These are phyloP conservation scores for Hemisphaericaspora xylofermentans DNA, from an alignment of 1,139 yeast species.

Conservation along the genomic window DNA sequence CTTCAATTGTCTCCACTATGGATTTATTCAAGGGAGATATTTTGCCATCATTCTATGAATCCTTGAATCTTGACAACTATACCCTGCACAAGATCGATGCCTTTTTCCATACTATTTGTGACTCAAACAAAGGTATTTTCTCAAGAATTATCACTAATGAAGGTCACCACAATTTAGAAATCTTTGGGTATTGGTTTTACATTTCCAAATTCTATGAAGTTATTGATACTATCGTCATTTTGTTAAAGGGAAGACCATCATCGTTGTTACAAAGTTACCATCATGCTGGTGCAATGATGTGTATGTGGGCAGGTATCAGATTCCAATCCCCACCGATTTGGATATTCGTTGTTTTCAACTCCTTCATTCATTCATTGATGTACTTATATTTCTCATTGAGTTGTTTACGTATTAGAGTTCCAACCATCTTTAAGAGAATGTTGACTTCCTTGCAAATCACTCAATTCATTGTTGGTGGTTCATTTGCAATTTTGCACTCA, in stretches of 20 bases:
- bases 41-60: constrained; percentile 14
- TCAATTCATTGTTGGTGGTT: constrained; percentile 71
- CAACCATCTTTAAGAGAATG: constrained; percentile 54
- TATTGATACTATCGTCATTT: constrained; percentile 64
- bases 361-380: constrained; percentile 76
- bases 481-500: constrained; percentile 61
- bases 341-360: constrained; percentile 79
- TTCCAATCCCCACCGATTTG: constrained; percentile 75
- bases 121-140: constrained; percentile 61
- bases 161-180: constrained; percentile 47
- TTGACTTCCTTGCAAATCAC: constrained; percentile 70
- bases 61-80: constrained; percentile 8
- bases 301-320: constrained; percentile 81
- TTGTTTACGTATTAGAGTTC: constrained; percentile 61
- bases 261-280: constrained; percentile 73
- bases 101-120: constrained; percentile 63
- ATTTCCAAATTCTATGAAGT: constrained; percentile 74
- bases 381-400: constrained; percentile 69
- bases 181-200: constrained; percentile 68
- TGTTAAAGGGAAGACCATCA: constrained; percentile 69
- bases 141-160: constrained; percentile 17
- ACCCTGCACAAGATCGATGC: constrained; percentile 19
- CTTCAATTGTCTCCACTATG: constrained; percentile 45
- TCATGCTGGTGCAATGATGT: constrained; percentile 81
- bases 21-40: constrained; percentile 22